A percentile compares a stretch with the other conserved stretches of the same genome.
These are phyloP conservation scores for Thalassiosira oceanica DNA, from an alignment of 352 stramenopile genomes.

Conservation along the genomic window DNA sequence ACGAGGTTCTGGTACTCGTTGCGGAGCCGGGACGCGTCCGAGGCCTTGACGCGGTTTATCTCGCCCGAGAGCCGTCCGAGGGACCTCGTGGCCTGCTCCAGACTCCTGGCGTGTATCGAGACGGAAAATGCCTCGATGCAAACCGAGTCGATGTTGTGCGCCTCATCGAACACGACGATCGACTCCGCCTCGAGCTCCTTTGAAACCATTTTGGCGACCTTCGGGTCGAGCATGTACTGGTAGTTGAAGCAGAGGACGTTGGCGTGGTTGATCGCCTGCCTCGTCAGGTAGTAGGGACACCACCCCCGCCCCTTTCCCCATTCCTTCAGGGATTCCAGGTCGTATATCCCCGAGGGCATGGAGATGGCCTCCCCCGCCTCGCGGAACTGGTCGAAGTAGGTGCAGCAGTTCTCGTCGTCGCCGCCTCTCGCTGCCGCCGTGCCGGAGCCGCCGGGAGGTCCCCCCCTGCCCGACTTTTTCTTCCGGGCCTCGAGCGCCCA, in stretches of 20 bases:
- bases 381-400: slow-evolving; percentile 7
- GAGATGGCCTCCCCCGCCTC: slow-evolving; percentile 85
- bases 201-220: slow-evolving; percentile 73
- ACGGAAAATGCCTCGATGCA: slow-evolving; percentile 98
- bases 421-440: neutral
- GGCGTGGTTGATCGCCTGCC: slow-evolving; percentile 94
- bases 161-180: slow-evolving; percentile 96
- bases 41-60: slow-evolving; percentile 84
- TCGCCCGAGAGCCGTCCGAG: slow-evolving; percentile 75
- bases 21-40: slow-evolving; percentile 89
- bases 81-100: slow-evolving; percentile 91
- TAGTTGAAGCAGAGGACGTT: slow-evolving; percentile 99
- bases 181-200: slow-evolving; percentile 94
- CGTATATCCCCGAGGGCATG: slow-evolving; percentile 94
- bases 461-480: slow-evolving; percentile 31
- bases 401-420: slow-evolving; percentile 10
- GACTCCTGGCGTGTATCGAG: slow-evolving; percentile 88
- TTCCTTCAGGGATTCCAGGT: slow-evolving; percentile 84
- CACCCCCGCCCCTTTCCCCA: slow-evolving; percentile 86
- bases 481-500: slow-evolving; percentile 91
- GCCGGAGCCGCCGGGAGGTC: neutral
- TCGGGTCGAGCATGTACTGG: slow-evolving; percentile 99
- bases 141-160: slow-evolving; percentile 99
- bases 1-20: slow-evolving; percentile 90
- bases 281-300: slow-evolving; percentile 98